Evolutionary conservation across 768 basidiomycete species (phyloP), one percentile per base, ranked within the genome.

Genomic region (Trametes villosa): DNA sequence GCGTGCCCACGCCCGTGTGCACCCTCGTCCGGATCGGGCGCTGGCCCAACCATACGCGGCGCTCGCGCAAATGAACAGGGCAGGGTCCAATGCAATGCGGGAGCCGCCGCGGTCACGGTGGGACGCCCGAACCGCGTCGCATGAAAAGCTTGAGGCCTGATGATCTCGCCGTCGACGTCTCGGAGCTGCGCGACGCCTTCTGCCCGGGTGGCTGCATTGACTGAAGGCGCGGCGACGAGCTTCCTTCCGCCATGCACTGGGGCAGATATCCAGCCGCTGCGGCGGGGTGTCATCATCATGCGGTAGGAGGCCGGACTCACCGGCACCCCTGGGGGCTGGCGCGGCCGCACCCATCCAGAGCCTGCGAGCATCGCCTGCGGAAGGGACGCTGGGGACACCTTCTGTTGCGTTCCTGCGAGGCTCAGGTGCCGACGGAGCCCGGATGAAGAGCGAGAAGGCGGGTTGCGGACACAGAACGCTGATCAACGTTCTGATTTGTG

Each of bases 401-500:
- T 48, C n/a, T 34, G 29, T 11, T 38, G 36, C 36, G 31, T 31
- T 36, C 44, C 22, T 46, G 44, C 6, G 18, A 31, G n/a, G 44
- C 31, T 55, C 45, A 42, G 56, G 40, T 57, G 56, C 56, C 38
- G 40, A 41, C 56, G 26, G 36, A 9, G 27, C 20, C 27, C 46
- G 56, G 41, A 31, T 15, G 27, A 6, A 22, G 40, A 20, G 36
- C 18, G 50, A 26, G 50, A 40, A 33, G 41, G 38, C n/a, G 45
- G 46, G 27, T 17, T 30, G 47, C 38, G 38, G 45, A 15, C 56
- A 49, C 47, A 40, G 56, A 20, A 49, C 38, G 56, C 38, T 41
- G 56, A 57, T 57, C 56, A 57, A 38, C 26, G 45, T 26, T 57
- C 47, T 57, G 56, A 49, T 49, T n/a, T 41, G n/a, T 41, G 46